phyloP scores from a whole-genome alignment of 208 protist species.

The Trypanosoma avium region DNA sequence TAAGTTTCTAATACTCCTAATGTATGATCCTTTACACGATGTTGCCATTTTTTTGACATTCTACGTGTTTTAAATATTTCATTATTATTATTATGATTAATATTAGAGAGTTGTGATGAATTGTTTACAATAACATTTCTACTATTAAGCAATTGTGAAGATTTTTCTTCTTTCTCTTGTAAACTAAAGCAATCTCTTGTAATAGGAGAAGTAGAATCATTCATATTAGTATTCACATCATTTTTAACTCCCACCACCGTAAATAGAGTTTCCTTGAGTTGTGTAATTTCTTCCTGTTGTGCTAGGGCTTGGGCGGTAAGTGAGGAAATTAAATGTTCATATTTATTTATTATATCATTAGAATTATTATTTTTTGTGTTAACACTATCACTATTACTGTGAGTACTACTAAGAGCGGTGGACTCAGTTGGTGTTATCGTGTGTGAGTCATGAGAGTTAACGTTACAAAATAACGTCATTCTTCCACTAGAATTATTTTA shows the following conservation, averaged over 20 bases:
- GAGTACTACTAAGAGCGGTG: too few relatives aligned
- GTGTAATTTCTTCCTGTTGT: constrained; percentile 57
- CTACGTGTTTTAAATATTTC: background rate
- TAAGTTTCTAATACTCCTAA: constrained; percentile 21
- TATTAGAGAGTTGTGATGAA: background rate
- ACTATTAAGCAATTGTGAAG: background rate
- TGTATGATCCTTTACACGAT: constrained; percentile 18
- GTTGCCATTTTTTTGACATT: constrained; percentile 5
- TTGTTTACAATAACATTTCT: background rate
- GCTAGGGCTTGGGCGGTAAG: constrained; percentile 48
- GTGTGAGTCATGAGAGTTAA: too few relatives aligned
- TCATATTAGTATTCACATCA: background rate
- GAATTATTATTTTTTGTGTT: background rate
- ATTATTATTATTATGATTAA: background rate
- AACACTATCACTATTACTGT: background rate
- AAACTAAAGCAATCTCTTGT: too few relatives aligned
- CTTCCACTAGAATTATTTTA: too few relatives aligned
- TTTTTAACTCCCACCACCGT: background rate
- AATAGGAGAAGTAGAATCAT: too few relatives aligned
- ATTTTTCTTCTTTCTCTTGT: background rate
- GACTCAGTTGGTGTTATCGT: too few relatives aligned
- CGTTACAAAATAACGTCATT: too few relatives aligned
- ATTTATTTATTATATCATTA: constrained; percentile 15
- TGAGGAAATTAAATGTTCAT: constrained; percentile 42
- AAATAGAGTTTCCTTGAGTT: constrained; percentile 23